These are phyloP conservation scores for Trypanosoma lewisi DNA, from an alignment of 208 protist species.

Conservation along the genomic window DNA sequence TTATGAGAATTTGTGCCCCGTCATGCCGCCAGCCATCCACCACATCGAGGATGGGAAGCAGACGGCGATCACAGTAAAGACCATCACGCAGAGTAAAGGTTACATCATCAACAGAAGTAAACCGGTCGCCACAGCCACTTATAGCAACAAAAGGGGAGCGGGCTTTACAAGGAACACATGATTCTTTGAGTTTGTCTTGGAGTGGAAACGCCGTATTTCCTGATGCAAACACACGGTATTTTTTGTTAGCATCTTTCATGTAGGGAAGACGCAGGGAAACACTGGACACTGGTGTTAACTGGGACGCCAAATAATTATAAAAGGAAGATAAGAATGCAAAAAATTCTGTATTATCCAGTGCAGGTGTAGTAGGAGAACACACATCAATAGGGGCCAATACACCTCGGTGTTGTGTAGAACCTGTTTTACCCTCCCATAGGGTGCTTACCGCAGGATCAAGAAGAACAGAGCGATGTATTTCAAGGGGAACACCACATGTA, in stretches of 20 bases:
- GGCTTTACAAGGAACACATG: slow-evolving; percentile 60
- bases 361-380: slow-evolving; percentile 32
- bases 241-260: slow-evolving; percentile 62
- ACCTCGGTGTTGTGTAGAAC: slow-evolving; percentile 69
- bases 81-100: slow-evolving; percentile 74
- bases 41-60: slow-evolving; percentile 81
- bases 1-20: slow-evolving; percentile 83
- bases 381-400: slow-evolving; percentile 66
- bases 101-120: slow-evolving; percentile 78
- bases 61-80: slow-evolving; percentile 78
- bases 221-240: slow-evolving; percentile 57
- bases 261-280: slow-evolving; percentile 57
- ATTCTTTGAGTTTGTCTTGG: slow-evolving; percentile 43
- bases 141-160: slow-evolving; percentile 83
- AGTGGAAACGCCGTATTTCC: slow-evolving; percentile 41
- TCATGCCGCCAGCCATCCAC: slow-evolving; percentile 84
- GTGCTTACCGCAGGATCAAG: slow-evolving; percentile 67
- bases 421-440: slow-evolving; percentile 46
- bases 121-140: slow-evolving; percentile 82
- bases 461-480: slow-evolving; percentile 84
- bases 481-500: slow-evolving; percentile 71
- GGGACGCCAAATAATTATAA: slow-evolving; percentile 58
- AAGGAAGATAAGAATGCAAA: slow-evolving; percentile 79
- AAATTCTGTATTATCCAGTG: slow-evolving; percentile 55
- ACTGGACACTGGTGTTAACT: slow-evolving; percentile 25